Base-by-base conservation (phyloP, 2,329 filamentous ascomycete genomes). In the Cercospora zeae-maydis region DNA sequence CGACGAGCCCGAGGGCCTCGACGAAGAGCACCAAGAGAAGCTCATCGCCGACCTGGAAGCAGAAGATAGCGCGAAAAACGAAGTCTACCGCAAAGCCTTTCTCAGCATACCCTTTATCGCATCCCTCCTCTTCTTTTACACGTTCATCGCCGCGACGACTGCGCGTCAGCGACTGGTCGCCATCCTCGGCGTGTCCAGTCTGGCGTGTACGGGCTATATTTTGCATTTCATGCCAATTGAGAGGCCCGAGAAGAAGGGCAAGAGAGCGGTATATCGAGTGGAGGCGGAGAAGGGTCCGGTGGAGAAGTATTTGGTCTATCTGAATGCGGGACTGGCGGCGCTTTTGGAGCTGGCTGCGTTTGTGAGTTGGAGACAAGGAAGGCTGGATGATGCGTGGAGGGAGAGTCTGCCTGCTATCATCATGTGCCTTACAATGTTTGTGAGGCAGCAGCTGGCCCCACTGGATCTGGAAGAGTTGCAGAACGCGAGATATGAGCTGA, bases 21-120 rank as follows among this genome's bases (percentile, higher is more conserved):
- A 95, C 74, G 90, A 93, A 77, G 84, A 93, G 82, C 71, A 78
- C 84, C 88, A 91, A 79, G 87, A 90, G 71, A 73, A 77, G 54
- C 79, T 90, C 9, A 91, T 91, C 70, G 70, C 72, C 14, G 71
- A 73, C 47, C 83, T 91, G 33, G 74, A 80, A 36, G 71, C 75
- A 36, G 78, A 86, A 71, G 88, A 90, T 62, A 69, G 67, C 5
- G 62, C 62, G 13, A 72, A 70, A n/a, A 78, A 71, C 14, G 63
- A 62, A 2, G 68, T 75, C 16, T 79, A 78, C 69, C 73, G 72
- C 55, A 71, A 68, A 58, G 61, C 76, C 68, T 86, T 92, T 68
- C 80, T 89, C 71, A 69, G 77, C 58, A 78, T 92, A n/a, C 86
- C 88, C 1, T 69, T 84, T 60, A 72, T 85, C 59, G 81, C 84